These are phyloP conservation scores for Rutstroemia sp. DNA, from an alignment of 2,329 filamentous ascomycete genomes.

Conservation along the genomic window DNA sequence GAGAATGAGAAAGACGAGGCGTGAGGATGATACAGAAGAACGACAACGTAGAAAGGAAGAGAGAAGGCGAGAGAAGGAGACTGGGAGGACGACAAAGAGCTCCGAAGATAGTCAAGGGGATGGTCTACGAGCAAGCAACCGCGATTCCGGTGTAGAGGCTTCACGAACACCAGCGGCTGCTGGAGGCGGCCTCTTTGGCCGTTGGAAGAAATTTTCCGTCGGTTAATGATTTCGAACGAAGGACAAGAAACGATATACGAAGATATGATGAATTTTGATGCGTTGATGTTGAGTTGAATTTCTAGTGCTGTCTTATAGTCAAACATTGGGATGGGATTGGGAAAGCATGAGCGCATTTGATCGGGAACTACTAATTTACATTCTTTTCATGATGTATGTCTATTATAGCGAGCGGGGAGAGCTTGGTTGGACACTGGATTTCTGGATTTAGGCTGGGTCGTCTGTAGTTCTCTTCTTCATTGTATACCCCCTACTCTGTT, in stretches of 20 bases:
- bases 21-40: constrained; percentile 19
- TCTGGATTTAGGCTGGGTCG: background rate
- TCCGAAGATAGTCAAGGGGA: constrained; percentile 29
- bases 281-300: background rate
- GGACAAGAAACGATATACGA: constrained; percentile 8
- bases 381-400: background rate
- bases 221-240: constrained; percentile 12
- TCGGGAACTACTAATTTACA: background rate
- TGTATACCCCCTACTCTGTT: constrained; percentile 9
- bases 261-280: constrained; percentile 1
- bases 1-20: constrained; percentile 22
- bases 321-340: background rate
- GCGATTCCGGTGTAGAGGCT: constrained; percentile 29
- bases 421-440: background rate
- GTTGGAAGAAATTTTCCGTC: constrained; percentile 26
- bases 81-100: constrained; percentile 18
- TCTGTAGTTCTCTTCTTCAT: constrained; percentile 4
- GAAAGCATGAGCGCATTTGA: background rate
- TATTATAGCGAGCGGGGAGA: background rate
- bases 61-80: constrained; percentile 22
- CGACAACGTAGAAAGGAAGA: constrained; percentile 25
- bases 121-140: constrained; percentile 19
- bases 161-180: constrained; percentile 60
- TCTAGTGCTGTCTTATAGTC: constrained; percentile 3
- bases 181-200: constrained; percentile 45